These are phyloP conservation scores for Colletotrichum sp. DNA, from an alignment of 2,329 filamentous ascomycete species.

Conservation along the genomic window DNA sequence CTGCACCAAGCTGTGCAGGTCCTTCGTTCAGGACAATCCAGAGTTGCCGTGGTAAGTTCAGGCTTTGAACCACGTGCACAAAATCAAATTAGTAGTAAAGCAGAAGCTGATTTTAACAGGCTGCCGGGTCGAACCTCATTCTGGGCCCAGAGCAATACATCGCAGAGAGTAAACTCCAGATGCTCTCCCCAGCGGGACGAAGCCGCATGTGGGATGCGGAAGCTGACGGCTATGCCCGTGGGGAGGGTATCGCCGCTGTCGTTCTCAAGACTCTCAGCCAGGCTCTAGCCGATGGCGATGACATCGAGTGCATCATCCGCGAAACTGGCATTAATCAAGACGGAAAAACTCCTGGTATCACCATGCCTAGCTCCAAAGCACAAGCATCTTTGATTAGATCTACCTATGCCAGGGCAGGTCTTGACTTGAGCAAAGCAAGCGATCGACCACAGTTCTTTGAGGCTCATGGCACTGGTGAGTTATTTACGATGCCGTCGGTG, in stretches of 20 bases:
- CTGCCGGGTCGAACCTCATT: conserved; percentile 28
- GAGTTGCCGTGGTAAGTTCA: conserved; percentile 27
- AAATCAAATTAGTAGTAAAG: neutral
- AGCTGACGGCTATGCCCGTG: conserved; percentile 57
- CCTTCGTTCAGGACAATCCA: conserved; percentile 34
- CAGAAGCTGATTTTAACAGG: neutral
- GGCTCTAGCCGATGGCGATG: conserved; percentile 40
- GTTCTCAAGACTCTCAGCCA: conserved; percentile 49
- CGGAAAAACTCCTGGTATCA: conserved; percentile 30
- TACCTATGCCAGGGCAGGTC: conserved; percentile 27
- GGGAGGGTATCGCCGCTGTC: conserved; percentile 53
- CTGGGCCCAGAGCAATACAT: neutral
- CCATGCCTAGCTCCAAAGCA: conserved; percentile 34
- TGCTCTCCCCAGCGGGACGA: conserved; percentile 23
- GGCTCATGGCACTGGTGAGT: conserved; percentile 39
- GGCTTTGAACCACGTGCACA: neutral
- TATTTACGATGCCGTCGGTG: fast-evolving
- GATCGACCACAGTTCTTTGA: conserved; percentile 25
- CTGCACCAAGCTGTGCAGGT: conserved; percentile 43
- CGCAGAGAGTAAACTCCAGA: conserved; percentile 19
- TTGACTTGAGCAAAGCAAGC: conserved; percentile 5
- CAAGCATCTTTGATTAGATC: conserved; percentile 31
- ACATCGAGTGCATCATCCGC: conserved; percentile 28
- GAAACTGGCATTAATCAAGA: conserved; percentile 27
- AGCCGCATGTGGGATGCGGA: conserved; percentile 44